Evolutionary conservation across 257 asterid genomes (phyloP), one percentile per base, ranked within the genome.

Genomic region (Ocimum tenuiflorum): DNA sequence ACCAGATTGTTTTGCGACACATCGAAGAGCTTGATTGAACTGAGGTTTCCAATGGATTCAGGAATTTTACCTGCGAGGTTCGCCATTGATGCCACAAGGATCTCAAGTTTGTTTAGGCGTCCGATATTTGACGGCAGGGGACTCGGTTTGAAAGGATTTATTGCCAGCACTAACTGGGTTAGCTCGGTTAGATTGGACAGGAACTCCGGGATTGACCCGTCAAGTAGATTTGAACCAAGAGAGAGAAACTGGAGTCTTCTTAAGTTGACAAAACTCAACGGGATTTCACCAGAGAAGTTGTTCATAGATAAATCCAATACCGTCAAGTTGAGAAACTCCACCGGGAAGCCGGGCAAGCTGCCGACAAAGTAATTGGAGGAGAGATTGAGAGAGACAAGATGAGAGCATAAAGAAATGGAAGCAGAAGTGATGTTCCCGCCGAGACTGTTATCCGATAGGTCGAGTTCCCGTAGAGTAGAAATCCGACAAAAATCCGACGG

Each of bases 401-500:
- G 89, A 10, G 95, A 81, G 67, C 97, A 91, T 3, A 78, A 69
- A 2, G 91, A 75, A 20, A 82, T 35, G 2, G 80, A 79, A 9
- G 73, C 78, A 0, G 89, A 63, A 1, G 60, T 59, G 9, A 91
- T 20, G 1, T 23, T 12, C 8, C 94, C 96, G 15, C 71, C 75
- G 61, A 91, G 65, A 53, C 10, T n/a, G 64, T 88, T 88, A 14
- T 48, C 60, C 29, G 81, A 78, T 35, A 91, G 68, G 66, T 86
- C 82, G 29, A 88, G 84, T 0, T 3, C 59, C 41, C 73, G 75
- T 13, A 91, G 88, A 3, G 91, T 71, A 2, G 77, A 71, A 72
- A 91, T 76, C 81, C 86, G 76, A 53, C 97, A 91, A 20, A 91
- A 85, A 36, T 81, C 87, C n/a, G 77, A 86, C 22, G 97, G 97